Evolutionary conservation across 2,329 filamentous ascomycete species (phyloP).

Genomic region (Plenodomus tracheiphilus): DNA sequence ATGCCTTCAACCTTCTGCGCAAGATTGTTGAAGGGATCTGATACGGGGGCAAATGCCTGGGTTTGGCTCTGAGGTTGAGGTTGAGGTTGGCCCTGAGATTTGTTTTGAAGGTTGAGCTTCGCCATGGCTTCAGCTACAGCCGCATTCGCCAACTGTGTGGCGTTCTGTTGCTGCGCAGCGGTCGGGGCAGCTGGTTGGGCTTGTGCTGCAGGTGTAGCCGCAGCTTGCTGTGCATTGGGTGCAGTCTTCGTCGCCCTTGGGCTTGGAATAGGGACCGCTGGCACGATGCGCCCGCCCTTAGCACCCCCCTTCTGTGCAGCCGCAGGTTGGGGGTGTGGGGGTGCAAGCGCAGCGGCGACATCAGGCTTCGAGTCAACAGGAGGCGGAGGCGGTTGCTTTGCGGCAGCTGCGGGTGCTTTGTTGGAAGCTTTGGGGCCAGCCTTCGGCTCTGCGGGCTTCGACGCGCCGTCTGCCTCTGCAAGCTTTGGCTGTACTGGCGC

Average conservation of each 20-base stretch:
- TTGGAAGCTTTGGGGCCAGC: constrained; percentile 47
- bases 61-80: constrained; percentile 6
- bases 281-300: constrained; percentile 60
- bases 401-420: constrained; percentile 47
- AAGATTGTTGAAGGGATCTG: constrained; percentile 66
- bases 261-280: constrained; percentile 66
- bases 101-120: constrained; percentile 57
- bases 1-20: constrained; percentile 77
- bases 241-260: constrained; percentile 38
- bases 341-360: constrained; percentile 59
- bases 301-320: constrained; percentile 46
- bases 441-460: constrained; percentile 60
- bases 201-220: constrained; percentile 40
- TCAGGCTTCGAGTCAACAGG: constrained; percentile 72
- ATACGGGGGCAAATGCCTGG: constrained; percentile 16
- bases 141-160: constrained; percentile 73
- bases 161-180: constrained; percentile 57
- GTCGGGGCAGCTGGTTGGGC: constrained; percentile 25
- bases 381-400: constrained; percentile 61
- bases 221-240: constrained; percentile 41
- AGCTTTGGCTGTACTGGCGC: constrained; percentile 37
- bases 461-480: constrained; percentile 51
- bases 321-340: constrained; percentile 48
- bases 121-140: constrained; percentile 82
- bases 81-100: constrained; percentile 18